Conservation (phyloP, 2,329 filamentous ascomycete genomes). For the Bisporella sp. region DNA sequence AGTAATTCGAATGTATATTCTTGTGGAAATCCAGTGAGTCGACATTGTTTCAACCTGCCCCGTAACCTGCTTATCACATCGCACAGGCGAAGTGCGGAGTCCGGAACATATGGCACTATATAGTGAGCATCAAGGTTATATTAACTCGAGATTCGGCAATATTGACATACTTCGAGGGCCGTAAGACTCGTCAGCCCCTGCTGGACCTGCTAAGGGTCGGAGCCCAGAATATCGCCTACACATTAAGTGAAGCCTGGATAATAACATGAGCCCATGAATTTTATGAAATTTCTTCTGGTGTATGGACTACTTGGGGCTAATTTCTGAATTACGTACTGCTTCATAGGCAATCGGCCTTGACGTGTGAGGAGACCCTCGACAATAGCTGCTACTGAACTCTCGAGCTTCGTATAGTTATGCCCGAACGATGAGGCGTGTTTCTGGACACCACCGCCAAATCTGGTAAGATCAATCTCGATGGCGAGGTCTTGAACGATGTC, state of each 20-base stretch:
- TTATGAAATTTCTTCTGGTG: neutral
- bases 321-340: slow-evolving; percentile 1
- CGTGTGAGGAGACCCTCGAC: slow-evolving; percentile 11
- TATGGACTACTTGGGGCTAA: neutral
- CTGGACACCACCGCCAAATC: slow-evolving; percentile 17
- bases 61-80: slow-evolving; percentile 10
- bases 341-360: slow-evolving; percentile 3
- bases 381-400: slow-evolving; percentile 8
- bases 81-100: slow-evolving; percentile 9
- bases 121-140: neutral
- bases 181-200: neutral
- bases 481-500: slow-evolving; percentile 22
- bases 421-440: slow-evolving; percentile 9
- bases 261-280: neutral
- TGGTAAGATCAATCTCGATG: slow-evolving; percentile 25
- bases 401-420: slow-evolving; percentile 13
- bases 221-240: slow-evolving; percentile 12
- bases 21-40: slow-evolving; percentile 16
- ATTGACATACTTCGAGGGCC: neutral
- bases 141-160: neutral
- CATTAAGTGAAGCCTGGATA: slow-evolving; percentile 7
- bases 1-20: slow-evolving; percentile 11
- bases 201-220: slow-evolving; percentile 2
- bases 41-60: slow-evolving; percentile 8
- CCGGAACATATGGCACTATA: slow-evolving; percentile 11